Evolutionary conservation across 1,284 basidiomycete species (phyloP).

Genomic region (Trametes polyzona): DNA sequence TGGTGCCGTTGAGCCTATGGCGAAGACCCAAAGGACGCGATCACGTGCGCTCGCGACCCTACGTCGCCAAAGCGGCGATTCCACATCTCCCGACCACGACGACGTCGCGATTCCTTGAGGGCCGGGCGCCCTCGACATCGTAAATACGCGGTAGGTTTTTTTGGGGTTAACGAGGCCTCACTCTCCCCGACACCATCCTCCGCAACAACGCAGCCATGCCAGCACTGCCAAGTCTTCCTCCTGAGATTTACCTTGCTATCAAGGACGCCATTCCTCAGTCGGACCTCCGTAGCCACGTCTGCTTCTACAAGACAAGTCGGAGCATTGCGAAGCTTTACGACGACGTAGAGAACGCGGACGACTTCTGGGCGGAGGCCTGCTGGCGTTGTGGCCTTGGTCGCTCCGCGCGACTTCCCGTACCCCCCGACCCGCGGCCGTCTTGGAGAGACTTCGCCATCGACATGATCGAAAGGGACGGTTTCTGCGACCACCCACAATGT

Average conservation of each 20-base stretch:
- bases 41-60: too few relatives aligned
- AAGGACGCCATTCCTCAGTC: constrained; percentile 17
- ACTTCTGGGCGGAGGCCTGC: constrained; percentile 24
- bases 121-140: too few relatives aligned
- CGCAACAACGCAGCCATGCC: too few relatives aligned
- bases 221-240: constrained; percentile 10
- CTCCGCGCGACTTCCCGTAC: neutral
- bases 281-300: constrained; percentile 30
- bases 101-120: too few relatives aligned
- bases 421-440: neutral
- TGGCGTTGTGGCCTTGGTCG: constrained; percentile 19
- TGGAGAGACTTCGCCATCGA: constrained; percentile 14
- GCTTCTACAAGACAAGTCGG: constrained; percentile 21
- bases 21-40: too few relatives aligned
- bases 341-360: constrained; percentile 20
- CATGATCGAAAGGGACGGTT: constrained; percentile 8
- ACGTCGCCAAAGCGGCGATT: too few relatives aligned
- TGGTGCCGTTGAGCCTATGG: too few relatives aligned
- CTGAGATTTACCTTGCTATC: constrained; percentile 22
- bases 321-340: constrained; percentile 14
- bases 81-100: too few relatives aligned
- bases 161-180: neutral
- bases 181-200: neutral
- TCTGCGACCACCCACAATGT: constrained; percentile 15
- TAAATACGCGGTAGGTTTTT: too few relatives aligned